Percentiles rank a stretch among this genome's conserved stretches.
Evolutionary conservation across 2,329 filamentous ascomycete genomes (phyloP).

Genomic region (Thielaviopsis populi): DNA sequence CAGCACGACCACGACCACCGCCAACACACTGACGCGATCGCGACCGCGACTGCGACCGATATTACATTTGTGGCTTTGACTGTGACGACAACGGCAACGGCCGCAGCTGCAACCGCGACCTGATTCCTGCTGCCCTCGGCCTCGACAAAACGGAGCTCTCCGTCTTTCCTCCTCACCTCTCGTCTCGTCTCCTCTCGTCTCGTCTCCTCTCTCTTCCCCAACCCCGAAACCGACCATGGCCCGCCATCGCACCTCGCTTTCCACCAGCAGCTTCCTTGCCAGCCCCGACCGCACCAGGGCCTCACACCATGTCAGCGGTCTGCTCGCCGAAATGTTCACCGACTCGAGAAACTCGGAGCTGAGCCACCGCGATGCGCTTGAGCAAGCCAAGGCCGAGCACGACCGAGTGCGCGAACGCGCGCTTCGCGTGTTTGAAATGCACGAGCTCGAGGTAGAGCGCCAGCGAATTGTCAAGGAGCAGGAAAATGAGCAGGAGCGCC

Average conservation of each 20-base stretch:
- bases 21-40: neutral
- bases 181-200: neutral
- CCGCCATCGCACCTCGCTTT: constrained; percentile 9
- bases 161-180: neutral
- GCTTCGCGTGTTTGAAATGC: constrained; percentile 33
- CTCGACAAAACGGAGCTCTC: neutral
- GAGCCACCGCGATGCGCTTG: constrained; percentile 50
- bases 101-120: neutral
- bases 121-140: neutral
- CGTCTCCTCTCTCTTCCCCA: neutral
- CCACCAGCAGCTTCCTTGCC: constrained; percentile 15
- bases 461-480: constrained; percentile 31
- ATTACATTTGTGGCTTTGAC: neutral
- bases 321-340: constrained; percentile 45
- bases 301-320: constrained; percentile 29
- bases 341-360: constrained; percentile 47
- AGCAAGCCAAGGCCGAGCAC: constrained; percentile 50
- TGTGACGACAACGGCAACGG: neutral
- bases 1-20: too few species aligned
- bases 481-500: constrained; percentile 32
- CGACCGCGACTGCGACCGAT: neutral
- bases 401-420: constrained; percentile 44
- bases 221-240: constrained; percentile 4
- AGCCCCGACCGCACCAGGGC: constrained; percentile 27
- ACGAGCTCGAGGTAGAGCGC: constrained; percentile 33